Percentiles rank a stretch among this genome's conserved stretches.
Conservation (phyloP, 768 basidiomycete genomes). For the Tylopilus sp. region DNA sequence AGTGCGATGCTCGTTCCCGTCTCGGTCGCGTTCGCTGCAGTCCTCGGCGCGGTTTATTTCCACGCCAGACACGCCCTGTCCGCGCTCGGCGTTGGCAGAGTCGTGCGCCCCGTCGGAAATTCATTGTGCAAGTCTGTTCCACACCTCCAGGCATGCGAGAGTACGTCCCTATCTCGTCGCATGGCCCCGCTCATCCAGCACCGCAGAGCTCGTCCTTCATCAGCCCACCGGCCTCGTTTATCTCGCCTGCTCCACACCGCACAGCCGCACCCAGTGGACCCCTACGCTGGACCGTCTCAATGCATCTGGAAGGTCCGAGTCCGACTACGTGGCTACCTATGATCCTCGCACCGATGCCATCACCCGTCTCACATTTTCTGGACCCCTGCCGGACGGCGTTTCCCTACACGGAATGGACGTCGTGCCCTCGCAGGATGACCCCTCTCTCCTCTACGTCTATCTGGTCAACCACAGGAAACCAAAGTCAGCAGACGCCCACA, state of each 20-base stretch:
- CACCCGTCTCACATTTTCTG: constrained; percentile 42
- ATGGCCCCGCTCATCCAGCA: neutral
- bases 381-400: constrained; percentile 41
- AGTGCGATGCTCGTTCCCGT: neutral
- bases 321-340: constrained; percentile 61
- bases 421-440: constrained; percentile 47
- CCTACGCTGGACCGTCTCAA: constrained; percentile 41
- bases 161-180: constrained; percentile 39
- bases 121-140: constrained; percentile 46
- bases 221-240: constrained; percentile 54
- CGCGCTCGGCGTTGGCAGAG: constrained; percentile 43
- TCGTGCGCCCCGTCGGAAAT: constrained; percentile 45
- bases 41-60: constrained; percentile 46
- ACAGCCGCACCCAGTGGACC: constrained; percentile 48
- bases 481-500: constrained; percentile 31
- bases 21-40: constrained; percentile 33
- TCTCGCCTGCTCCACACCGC: constrained; percentile 57
- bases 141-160: constrained; percentile 66
- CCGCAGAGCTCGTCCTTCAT: constrained; percentile 56
- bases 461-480: constrained; percentile 71
- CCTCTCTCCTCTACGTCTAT: constrained; percentile 56
- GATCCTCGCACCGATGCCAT: constrained; percentile 44
- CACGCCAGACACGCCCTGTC: constrained; percentile 44
- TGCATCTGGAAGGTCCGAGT: constrained; percentile 35
- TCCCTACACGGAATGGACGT: constrained; percentile 69